Conservation (phyloP, 208 protist genomes). For the Leishmania guyanensis region DNA sequence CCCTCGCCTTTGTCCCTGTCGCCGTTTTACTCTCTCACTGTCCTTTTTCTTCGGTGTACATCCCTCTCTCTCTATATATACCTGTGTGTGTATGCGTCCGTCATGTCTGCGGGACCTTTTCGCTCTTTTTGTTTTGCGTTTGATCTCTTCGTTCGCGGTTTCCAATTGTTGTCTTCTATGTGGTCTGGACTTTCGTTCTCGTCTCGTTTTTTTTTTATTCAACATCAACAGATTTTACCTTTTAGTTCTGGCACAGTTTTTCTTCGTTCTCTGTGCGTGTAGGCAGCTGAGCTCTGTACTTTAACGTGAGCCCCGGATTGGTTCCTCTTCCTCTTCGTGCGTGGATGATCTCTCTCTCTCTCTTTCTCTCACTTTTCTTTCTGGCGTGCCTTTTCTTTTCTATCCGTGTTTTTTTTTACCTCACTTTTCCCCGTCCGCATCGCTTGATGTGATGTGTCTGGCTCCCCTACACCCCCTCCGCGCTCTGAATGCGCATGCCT, state of each 20-base stretch:
- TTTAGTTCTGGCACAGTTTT: neutral
- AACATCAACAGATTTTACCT: neutral
- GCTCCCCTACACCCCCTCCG: neutral
- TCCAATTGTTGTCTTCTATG: neutral
- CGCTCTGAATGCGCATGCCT: neutral
- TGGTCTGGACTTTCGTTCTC: neutral
- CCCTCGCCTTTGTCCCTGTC: neutral
- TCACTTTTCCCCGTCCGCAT: neutral
- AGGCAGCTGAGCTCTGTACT: neutral
- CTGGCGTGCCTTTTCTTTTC: neutral
- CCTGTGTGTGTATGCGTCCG: neutral
- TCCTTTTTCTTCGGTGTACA: neutral
- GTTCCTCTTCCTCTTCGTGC: neutral
- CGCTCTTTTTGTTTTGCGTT: neutral
- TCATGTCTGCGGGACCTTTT: neutral
- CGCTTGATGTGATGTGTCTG: neutral
- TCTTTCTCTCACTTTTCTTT: neutral
- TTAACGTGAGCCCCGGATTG: neutral
- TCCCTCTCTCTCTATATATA: neutral
- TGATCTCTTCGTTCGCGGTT: neutral
- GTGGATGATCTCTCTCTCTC: no score
- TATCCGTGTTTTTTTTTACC: neutral
- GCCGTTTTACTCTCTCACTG: neutral
- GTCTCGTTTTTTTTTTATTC: neutral
- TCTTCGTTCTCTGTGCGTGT: neutral